These are phyloP conservation scores for Gremmenia infestans DNA, from an alignment of 2,329 filamentous ascomycete genomes.

Conservation along the genomic window DNA sequence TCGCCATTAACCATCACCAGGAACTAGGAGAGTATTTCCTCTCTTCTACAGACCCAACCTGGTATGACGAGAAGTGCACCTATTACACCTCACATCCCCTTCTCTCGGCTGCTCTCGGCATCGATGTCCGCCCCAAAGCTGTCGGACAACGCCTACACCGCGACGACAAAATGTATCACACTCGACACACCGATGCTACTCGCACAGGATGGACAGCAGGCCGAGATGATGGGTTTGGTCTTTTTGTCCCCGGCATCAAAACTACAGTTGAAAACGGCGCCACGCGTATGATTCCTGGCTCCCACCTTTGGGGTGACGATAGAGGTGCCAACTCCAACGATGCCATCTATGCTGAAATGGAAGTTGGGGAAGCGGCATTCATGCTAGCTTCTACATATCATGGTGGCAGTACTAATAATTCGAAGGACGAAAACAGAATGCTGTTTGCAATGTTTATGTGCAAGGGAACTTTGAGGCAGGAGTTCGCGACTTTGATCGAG, in stretches of 20 bases:
- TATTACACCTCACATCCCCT: slow-evolving; percentile 13
- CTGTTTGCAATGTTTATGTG: slow-evolving; percentile 15
- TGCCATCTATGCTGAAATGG: slow-evolving; percentile 13
- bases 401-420: slow-evolving; percentile 13
- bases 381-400: slow-evolving; percentile 17
- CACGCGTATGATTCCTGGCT: slow-evolving; percentile 16
- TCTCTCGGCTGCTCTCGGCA: slow-evolving; percentile 10
- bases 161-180: slow-evolving; percentile 18
- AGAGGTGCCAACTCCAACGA: slow-evolving; percentile 10
- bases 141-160: slow-evolving; percentile 13
- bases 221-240: slow-evolving; percentile 11
- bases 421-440: slow-evolving; percentile 10
- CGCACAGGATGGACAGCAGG: slow-evolving; percentile 9
- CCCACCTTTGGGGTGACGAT: slow-evolving; percentile 19
- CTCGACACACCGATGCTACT: slow-evolving; percentile 11
- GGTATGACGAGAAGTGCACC: slow-evolving; percentile 12
- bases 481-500: slow-evolving; percentile 12
- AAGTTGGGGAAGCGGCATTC: slow-evolving; percentile 15
- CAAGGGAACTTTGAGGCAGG: slow-evolving; percentile 12
- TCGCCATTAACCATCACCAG: not conserved
- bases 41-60: slow-evolving; percentile 13
- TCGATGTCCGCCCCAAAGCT: slow-evolving; percentile 13
- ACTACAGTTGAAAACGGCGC: slow-evolving; percentile 14
- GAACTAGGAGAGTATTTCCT: slow-evolving; percentile 13
- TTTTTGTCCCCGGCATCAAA: slow-evolving; percentile 15